Percentiles rank a stretch among this genome's conserved stretches.
phyloP scores from a whole-genome alignment of 164 flowering plant species.

The Euptelea pleiosperma region DNA sequence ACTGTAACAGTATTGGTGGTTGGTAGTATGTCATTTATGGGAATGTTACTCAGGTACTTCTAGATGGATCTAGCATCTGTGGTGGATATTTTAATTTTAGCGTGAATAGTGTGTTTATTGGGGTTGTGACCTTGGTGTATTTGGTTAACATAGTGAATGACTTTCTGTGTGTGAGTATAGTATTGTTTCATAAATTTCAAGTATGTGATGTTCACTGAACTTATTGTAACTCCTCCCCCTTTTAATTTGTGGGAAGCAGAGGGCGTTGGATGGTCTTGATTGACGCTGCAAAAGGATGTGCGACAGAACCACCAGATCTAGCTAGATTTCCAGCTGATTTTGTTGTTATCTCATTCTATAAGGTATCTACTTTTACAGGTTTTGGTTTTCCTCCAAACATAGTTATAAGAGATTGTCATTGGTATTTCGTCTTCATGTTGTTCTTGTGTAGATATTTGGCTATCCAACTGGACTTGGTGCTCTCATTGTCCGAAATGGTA shows the following conservation, averaged over 20 bases:
- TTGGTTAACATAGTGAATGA: too few relatives aligned
- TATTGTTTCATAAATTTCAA: background rate
- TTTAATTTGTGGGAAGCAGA: conserved; percentile 30
- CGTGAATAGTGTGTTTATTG: too few relatives aligned
- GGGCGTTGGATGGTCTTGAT: conserved; percentile 84
- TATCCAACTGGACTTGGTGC: conserved; percentile 99
- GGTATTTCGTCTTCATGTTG: too few relatives aligned
- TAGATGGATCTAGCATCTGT: too few relatives aligned
- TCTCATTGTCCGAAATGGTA: conserved; percentile 75
- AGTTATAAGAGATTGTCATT: background rate
- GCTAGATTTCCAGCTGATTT: conserved; percentile 79
- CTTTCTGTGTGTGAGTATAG: too few relatives aligned
- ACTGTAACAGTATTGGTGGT: too few relatives aligned
- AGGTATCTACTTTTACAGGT: conserved; percentile 38
- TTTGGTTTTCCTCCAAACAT: background rate
- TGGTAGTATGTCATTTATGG: too few relatives aligned
- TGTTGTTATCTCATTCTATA: conserved; percentile 87
- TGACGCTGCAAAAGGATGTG: conserved; percentile 98
- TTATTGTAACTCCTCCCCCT: background rate
- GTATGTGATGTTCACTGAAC: background rate
- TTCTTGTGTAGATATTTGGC: conserved; percentile 69
- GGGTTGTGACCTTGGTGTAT: too few relatives aligned
- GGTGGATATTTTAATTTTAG: too few relatives aligned
- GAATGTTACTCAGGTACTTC: too few relatives aligned
- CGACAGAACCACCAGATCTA: conserved; percentile 80